These are phyloP conservation scores for Lophium mytilinum DNA, from an alignment of 495 filamentous ascomycete genomes.

Conservation along the genomic window DNA sequence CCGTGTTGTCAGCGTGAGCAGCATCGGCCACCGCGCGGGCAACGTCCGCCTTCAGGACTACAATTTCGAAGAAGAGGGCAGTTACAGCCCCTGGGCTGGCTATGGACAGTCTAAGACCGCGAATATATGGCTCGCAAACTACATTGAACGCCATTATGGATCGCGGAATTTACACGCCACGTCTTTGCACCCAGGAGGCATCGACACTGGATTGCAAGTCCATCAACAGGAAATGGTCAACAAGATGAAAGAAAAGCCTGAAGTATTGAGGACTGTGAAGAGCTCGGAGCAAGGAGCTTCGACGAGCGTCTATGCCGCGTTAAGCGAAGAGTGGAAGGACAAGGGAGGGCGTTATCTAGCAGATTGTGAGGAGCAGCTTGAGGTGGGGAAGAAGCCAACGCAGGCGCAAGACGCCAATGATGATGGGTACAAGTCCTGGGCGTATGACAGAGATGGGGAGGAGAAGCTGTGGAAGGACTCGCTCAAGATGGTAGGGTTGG, in stretches of 20 bases:
- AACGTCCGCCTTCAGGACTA: slow-evolving; percentile 1
- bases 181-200: slow-evolving; percentile 39
- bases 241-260: neutral
- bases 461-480: slow-evolving; percentile 34
- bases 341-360: slow-evolving; percentile 42
- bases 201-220: slow-evolving; percentile 19
- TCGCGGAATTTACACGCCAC: slow-evolving; percentile 25
- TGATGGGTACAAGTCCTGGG: slow-evolving; percentile 30
- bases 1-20: slow-evolving; percentile 16
- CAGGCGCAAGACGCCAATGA: neutral
- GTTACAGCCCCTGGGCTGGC: neutral
- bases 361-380: slow-evolving; percentile 18
- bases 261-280: slow-evolving; percentile 31
- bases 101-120: slow-evolving; percentile 4
- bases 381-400: neutral
- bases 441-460: slow-evolving; percentile 34
- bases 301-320: slow-evolving; percentile 41
- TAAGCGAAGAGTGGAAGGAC: slow-evolving; percentile 33
- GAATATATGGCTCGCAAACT: slow-evolving; percentile 2
- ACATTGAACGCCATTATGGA: slow-evolving; percentile 24
- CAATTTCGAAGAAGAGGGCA: slow-evolving; percentile 1
- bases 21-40: slow-evolving; percentile 14
- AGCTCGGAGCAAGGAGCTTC: slow-evolving; percentile 34
- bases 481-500: slow-evolving; percentile 30
- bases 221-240: neutral